These are phyloP conservation scores for Rhazya stricta DNA, from an alignment of 257 asterid genomes.

Conservation along the genomic window DNA sequence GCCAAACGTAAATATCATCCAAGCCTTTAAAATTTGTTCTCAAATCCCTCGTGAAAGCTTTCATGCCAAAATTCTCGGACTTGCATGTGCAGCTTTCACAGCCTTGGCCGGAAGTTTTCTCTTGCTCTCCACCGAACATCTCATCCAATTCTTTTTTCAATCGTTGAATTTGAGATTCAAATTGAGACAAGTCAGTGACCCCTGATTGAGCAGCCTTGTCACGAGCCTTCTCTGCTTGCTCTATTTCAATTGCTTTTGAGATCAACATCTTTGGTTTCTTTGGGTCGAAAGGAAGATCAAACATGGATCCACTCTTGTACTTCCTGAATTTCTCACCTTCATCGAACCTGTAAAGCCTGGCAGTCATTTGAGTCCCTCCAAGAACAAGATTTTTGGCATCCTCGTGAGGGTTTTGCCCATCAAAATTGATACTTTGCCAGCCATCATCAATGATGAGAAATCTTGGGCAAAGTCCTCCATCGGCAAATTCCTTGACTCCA, in stretches of 20 bases:
- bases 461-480: constrained; percentile 52
- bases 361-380: constrained; percentile 70
- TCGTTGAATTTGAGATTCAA: constrained; percentile 25
- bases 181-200: constrained; percentile 29
- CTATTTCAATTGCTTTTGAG: constrained; percentile 67
- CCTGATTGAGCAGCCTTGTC: constrained; percentile 37
- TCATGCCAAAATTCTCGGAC: constrained; percentile 16
- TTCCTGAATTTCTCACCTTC: constrained; percentile 60
- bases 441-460: constrained; percentile 74
- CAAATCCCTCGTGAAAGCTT: constrained; percentile 43
- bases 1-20: constrained; percentile 74
- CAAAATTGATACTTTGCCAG: constrained; percentile 64
- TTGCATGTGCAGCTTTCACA: neutral
- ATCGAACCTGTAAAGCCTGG: constrained; percentile 57
- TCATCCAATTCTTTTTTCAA: constrained; percentile 27
- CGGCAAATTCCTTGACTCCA: constrained; percentile 51
- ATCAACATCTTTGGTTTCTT: constrained; percentile 59
- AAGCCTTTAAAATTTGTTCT: constrained; percentile 43
- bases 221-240: constrained; percentile 43
- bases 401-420: constrained; percentile 34
- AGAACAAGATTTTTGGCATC: constrained; percentile 55
- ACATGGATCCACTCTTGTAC: constrained; percentile 32
- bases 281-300: constrained; percentile 43
- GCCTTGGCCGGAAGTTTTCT: constrained; percentile 13
- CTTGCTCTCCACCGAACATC: constrained; percentile 36